Percentiles rank a stretch among this genome's conserved stretches.
phyloP scores from a whole-genome alignment of 2,329 filamentous ascomycete genomes.

The Dryadomyces quercus-mongolicae region DNA sequence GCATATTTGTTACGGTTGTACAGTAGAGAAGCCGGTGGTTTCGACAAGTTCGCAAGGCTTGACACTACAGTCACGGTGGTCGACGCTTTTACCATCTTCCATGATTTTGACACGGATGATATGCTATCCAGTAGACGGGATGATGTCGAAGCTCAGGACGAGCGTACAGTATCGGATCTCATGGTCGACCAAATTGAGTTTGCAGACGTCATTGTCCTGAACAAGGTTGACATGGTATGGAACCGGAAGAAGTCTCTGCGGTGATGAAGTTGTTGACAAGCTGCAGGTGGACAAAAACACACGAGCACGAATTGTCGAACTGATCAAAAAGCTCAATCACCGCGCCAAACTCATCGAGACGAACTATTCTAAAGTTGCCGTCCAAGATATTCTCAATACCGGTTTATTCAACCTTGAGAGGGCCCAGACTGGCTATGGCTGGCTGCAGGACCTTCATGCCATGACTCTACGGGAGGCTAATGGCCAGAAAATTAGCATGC shows the following conservation, averaged over 20 bases:
- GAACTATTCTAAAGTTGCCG: constrained; percentile 45
- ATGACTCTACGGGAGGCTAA: constrained; percentile 46
- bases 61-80: constrained; percentile 64
- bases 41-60: constrained; percentile 52
- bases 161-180: constrained; percentile 61
- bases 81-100: constrained; percentile 60
- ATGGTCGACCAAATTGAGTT: constrained; percentile 73
- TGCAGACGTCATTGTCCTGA: constrained; percentile 59
- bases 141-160: constrained; percentile 53
- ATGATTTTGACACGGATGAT: constrained; percentile 60
- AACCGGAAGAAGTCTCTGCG: not conserved
- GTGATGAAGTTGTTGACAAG: not conserved
- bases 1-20: not conserved
- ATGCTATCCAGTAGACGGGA: constrained; percentile 52
- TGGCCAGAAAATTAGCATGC: constrained; percentile 40
- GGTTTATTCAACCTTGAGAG: constrained; percentile 51
- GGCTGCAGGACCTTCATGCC: constrained; percentile 57
- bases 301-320: constrained; percentile 32
- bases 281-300: constrained; percentile 25
- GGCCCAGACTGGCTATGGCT: constrained; percentile 53
- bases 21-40: constrained; percentile 36
- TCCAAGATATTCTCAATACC: constrained; percentile 53
- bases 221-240: constrained; percentile 53
- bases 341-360: constrained; percentile 52
- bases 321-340: constrained; percentile 53